Percentiles rank a stretch among this genome's conserved stretches.
phyloP scores from a whole-genome alignment of 2,329 filamentous ascomycete genomes.

The Hypoxylon sp. region DNA sequence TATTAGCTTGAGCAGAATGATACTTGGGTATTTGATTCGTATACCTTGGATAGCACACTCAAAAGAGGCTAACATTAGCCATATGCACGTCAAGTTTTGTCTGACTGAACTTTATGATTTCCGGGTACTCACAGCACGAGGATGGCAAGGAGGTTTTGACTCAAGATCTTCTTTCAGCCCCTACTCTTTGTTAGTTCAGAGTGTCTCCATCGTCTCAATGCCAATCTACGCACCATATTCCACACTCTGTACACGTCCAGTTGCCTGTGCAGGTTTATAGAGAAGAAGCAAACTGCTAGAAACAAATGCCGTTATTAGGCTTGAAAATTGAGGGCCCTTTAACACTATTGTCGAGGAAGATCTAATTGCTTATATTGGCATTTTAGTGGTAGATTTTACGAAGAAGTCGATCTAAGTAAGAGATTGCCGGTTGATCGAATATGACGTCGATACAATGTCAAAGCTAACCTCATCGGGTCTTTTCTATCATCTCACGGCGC shows the following conservation, averaged over 20 bases:
- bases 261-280: not conserved
- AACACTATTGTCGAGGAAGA: not conserved
- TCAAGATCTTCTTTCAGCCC: slow-evolving; percentile 76
- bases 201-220: not conserved
- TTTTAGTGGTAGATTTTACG: not conserved
- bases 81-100: not conserved
- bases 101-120: not conserved
- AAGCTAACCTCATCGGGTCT: slow-evolving; percentile 33
- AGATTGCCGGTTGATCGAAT: slow-evolving; percentile 16
- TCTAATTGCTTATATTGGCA: not conserved
- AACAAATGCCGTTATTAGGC: not conserved
- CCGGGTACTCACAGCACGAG: slow-evolving; percentile 75
- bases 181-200: slow-evolving; percentile 33
- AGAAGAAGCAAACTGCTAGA: not conserved
- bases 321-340: not conserved
- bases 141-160: slow-evolving; percentile 84
- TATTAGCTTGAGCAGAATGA: slow-evolving; percentile 30
- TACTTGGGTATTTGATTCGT: slow-evolving; percentile 5
- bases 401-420: not conserved
- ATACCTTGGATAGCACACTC: slow-evolving; percentile 92
- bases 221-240: slow-evolving; percentile 42
- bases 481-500: not conserved
- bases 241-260: not conserved
- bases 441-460: slow-evolving; percentile 36
- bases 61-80: slow-evolving; percentile 26